Base-by-base conservation (phyloP, 176 grass and related monocot genomes). In the Oryza brachyantha region DNA sequence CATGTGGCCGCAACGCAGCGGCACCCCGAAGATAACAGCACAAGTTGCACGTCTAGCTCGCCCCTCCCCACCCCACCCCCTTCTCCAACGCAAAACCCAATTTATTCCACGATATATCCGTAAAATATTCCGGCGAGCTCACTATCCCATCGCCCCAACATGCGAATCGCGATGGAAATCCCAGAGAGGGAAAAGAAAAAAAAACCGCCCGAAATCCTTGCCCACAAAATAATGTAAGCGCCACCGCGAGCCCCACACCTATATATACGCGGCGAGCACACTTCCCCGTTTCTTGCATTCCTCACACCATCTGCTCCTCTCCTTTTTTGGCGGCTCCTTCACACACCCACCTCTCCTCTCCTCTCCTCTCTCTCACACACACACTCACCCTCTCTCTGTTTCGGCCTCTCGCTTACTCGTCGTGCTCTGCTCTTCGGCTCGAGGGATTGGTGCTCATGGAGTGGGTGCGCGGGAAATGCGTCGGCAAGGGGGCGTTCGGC, bases 401-500 rank as follows among this genome's bases (percentile, higher is more conserved):
- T 13, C 31, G 7, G 5, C 31, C 32, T 3, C 45, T 21, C 59
- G 27, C 63, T 73, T 58, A 26, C 38, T 65, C 60, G 27, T 40
- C 75, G 14, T 31, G 66, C 76, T 66, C 67, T 79, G 40, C 75
- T 39, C 67, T 61, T 26, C 29, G 32, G 19, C 24, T 16, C 46
- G 2, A 43, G 26, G 38, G 7, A 6, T 19, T 8, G 1, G 17
- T 10, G 42, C 3, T 59, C 24, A 88, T 58, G 64, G 81, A 43
- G 64, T 99, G 96, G 92, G 69, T 78, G 79, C 82, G 92, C 31
- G 86, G 96, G 75, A 86, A 86, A 73, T 83, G 77, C 74, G 83
- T 99, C 81, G 96, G 96, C 1, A 82, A 68, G 66, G 96, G 96
- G 26, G 83, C 92, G 10, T 95, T 95, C 52, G 96, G 96, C 48